These are phyloP conservation scores for Sisymbrium altissimum DNA, from an alignment of 345 rosid species.

Conservation along the genomic window DNA sequence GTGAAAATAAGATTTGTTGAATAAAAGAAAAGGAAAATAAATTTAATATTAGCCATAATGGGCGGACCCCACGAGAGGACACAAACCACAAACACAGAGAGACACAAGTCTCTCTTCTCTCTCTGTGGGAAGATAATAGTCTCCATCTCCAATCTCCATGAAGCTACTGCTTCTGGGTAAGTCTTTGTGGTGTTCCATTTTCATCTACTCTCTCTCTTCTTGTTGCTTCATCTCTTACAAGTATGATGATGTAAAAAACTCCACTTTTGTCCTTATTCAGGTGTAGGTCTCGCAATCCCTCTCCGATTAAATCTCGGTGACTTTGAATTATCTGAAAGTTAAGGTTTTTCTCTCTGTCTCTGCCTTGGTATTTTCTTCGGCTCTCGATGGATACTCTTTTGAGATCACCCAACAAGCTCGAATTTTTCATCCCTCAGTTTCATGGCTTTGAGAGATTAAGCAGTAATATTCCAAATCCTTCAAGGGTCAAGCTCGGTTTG, in stretches of 20 bases:
- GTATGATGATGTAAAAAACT: background rate
- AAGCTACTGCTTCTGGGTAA: slow-evolving; percentile 32
- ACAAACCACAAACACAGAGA: slow-evolving; percentile 29
- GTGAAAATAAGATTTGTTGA: background rate
- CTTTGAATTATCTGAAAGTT: background rate
- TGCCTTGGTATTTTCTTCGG: background rate
- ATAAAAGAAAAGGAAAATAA: no score
- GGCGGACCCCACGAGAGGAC: slow-evolving; percentile 9
- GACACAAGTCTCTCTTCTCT: slow-evolving; percentile 5
- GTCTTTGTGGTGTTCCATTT: slow-evolving; percentile 4
- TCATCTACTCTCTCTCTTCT: background rate
- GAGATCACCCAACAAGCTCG: slow-evolving; percentile 68
- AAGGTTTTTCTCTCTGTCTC: background rate
- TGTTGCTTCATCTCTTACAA: background rate
- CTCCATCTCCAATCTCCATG: slow-evolving; percentile 38
- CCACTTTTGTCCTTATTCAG: background rate
- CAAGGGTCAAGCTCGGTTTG: slow-evolving; percentile 45
- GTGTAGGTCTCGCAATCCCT: background rate
- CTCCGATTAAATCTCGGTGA: background rate
- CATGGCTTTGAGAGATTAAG: slow-evolving; percentile 55
- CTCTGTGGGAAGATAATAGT: slow-evolving; percentile 2
- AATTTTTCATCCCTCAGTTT: slow-evolving; percentile 47
- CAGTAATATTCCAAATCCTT: slow-evolving; percentile 34
- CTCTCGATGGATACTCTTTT: slow-evolving; percentile 72
- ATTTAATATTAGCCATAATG: slow-evolving; percentile 1